These are phyloP conservation scores for Linum usitatissimum DNA, from an alignment of 345 rosid genomes.

Conservation along the genomic window DNA sequence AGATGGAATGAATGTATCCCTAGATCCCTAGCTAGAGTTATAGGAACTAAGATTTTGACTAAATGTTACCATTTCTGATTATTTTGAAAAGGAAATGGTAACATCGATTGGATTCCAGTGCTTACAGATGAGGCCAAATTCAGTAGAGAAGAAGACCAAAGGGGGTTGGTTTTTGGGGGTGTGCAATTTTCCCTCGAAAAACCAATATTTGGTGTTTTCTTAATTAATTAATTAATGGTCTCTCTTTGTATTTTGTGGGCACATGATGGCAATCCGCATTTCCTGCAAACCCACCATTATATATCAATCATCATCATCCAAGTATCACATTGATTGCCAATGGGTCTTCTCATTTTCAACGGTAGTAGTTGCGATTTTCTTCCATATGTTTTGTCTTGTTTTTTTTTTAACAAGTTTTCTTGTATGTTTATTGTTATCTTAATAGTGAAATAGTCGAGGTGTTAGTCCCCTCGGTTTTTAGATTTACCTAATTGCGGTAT, in stretches of 20 bases:
- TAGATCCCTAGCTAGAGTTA: not conserved
- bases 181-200: not conserved
- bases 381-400: too few relatives aligned
- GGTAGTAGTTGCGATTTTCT: not conserved
- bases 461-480: too few relatives aligned
- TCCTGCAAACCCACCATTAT: not conserved
- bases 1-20: not conserved
- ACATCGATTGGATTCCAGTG: not conserved
- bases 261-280: not conserved
- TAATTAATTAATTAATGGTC: too few relatives aligned
- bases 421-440: too few relatives aligned
- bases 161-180: not conserved
- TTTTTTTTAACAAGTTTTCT: too few relatives aligned
- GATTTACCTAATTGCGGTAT: too few relatives aligned
- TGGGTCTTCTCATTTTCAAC: not conserved
- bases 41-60: not conserved
- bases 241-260: not conserved
- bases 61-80: too few relatives aligned
- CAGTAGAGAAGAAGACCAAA: not conserved
- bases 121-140: not conserved
- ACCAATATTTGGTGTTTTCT: not conserved
- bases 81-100: too few relatives aligned
- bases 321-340: not conserved
- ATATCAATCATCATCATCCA: not conserved
- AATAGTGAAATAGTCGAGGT: too few relatives aligned